Evolutionary conservation across 192 early-diverging fungal genomes (phyloP), one percentile per base, ranked within the genome.

Genomic region (Allomyces macrogynus): DNA sequence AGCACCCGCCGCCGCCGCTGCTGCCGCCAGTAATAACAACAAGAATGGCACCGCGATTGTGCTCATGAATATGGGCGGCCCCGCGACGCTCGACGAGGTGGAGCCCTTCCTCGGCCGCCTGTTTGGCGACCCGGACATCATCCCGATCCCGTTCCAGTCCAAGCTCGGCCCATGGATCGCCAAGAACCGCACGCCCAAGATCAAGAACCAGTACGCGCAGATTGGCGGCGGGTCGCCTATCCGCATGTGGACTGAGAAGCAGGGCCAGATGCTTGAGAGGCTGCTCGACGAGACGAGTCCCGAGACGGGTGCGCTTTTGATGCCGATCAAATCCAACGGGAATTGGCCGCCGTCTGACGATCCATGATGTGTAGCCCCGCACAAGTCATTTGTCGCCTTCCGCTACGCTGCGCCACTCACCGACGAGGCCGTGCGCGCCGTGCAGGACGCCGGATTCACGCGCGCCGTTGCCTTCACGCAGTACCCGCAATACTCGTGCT

Each of bases 191-290:
- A 86, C 89, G 20, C 84, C 87, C 43, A 82, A 87, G 76, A 90
- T 97, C 72, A 77, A 81, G 64, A 85, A 89, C 23, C 91, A 97
- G 69, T 97, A 97, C 73, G 84, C 76, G 26, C 73, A 89, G 67
- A 97, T 97, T 67, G 94, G 94, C 40, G 94, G 92, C 18, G 94
- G 94, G 25, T 91, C 89, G 11, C 94, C 94, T 54, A 97, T 97
- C 69, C 73, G 83, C 60, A 77, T 77, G 64, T 97, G 94, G 94
- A 95, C 92, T 4, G 78, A 86, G 61, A 71, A 81, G 65, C 94
- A 97, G 72, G 94, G 90, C 10, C 68, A 81, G 43, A 72, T 81
- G 43, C 84, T 97, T 78, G 87, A 82, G 65, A 78, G 83, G 63
- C 63, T 84, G 4, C 74, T 97, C 60, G 88, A 93, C 72, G 70